A percentile compares a stretch with the other conserved stretches of the same genome.
phyloP scores from a whole-genome alignment of 1,139 yeast species.

The Keqinozyma sinolaborantium region DNA sequence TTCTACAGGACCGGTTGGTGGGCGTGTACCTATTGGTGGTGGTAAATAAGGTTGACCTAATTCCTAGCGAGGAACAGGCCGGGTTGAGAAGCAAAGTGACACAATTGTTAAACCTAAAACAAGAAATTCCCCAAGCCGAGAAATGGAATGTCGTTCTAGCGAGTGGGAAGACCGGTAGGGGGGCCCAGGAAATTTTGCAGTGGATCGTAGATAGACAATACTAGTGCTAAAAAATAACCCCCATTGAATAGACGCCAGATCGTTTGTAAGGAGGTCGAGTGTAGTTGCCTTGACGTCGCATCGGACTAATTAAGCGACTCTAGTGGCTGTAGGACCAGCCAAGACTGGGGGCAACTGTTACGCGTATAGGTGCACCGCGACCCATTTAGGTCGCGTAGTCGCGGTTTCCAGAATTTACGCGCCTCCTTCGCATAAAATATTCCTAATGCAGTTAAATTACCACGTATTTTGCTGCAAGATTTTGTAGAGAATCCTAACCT shows the following conservation, averaged over 20 bases:
- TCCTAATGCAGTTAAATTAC: neutral
- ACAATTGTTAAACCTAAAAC: conserved; percentile 19
- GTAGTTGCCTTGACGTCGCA: no score
- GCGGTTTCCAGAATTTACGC: no score
- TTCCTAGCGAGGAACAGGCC: conserved; percentile 15
- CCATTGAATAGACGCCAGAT: no score
- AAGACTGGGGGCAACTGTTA: no score
- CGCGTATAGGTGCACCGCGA: no score
- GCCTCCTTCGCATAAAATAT: neutral
- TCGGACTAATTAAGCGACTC: no score
- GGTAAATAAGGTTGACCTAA: conserved; percentile 57
- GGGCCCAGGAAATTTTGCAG: conserved; percentile 41
- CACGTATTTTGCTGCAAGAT: neutral
- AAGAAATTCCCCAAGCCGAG: conserved; percentile 19
- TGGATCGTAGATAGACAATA: conserved; percentile 3
- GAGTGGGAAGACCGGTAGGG: conserved; percentile 58
- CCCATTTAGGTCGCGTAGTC: no score
- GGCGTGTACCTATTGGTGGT: conserved; percentile 61
- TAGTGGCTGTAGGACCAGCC: no score
- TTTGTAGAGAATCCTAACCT: no score
- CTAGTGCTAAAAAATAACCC: neutral
- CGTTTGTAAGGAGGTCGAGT: no score
- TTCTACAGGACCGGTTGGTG: conserved; percentile 62
- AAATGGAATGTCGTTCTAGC: conserved; percentile 40
- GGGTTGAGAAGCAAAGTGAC: conserved; percentile 15